Evolutionary conservation across 2,329 filamentous ascomycete species (phyloP).

Genomic region (Calycina herbarum): DNA sequence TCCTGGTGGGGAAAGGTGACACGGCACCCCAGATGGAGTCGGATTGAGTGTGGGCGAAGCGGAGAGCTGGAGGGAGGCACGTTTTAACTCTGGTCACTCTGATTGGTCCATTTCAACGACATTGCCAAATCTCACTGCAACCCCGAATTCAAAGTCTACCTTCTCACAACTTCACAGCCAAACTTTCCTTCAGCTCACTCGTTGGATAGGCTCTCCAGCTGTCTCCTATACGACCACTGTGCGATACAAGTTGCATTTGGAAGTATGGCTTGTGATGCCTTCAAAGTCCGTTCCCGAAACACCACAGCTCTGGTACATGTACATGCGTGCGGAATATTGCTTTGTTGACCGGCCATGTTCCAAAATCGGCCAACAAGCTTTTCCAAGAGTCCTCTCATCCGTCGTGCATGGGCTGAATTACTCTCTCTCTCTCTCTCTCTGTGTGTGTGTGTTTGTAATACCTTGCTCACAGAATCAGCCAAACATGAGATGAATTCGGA

Average conservation of each 20-base stretch:
- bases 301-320: neutral
- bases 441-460: neutral
- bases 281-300: neutral
- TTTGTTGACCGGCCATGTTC: neutral
- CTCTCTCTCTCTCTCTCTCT: neutral
- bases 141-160: too few species aligned
- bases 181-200: neutral
- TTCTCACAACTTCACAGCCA: neutral
- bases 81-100: neutral
- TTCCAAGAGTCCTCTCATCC: neutral
- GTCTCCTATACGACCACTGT: neutral
- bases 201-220: neutral
- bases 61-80: neutral
- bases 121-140: neutral
- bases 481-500: neutral
- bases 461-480: neutral
- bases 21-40: neutral
- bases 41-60: neutral
- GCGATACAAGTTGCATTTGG: neutral
- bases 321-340: neutral
- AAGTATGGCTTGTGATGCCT: neutral
- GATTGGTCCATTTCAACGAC: neutral
- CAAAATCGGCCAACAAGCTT: neutral
- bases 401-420: conserved; percentile 1
- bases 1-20: neutral